phyloP scores from a whole-genome alignment of 1,284 basidiomycete genomes.

The Rhodotorula sp. region DNA sequence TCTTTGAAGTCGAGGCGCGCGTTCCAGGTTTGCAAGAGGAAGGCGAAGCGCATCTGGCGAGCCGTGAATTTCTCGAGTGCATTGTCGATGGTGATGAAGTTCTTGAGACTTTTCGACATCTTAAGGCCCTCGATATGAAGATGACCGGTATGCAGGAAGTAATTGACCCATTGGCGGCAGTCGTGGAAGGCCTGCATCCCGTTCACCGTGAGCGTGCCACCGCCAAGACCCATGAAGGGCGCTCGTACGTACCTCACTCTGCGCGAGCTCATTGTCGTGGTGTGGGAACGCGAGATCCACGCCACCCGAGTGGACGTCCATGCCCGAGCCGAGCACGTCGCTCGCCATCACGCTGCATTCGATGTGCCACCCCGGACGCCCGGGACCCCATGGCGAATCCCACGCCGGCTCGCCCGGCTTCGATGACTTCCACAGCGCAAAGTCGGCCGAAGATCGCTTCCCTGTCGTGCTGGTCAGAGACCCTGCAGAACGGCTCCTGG shows the following conservation, averaged over 20 bases:
- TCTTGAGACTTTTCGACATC: conserved; percentile 99
- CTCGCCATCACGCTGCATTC: conserved; percentile 99
- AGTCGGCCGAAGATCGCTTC: conserved; percentile 66
- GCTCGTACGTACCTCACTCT: conserved; percentile 70
- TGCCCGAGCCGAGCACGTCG: conserved; percentile 82
- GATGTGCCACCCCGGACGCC: conserved; percentile 99
- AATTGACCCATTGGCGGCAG: conserved; percentile 94
- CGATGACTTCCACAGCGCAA: conserved; percentile 97
- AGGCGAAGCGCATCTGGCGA: conserved; percentile 89
- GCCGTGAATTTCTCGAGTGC: conserved; percentile 82
- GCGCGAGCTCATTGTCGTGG: conserved; percentile 98
- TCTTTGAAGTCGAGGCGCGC: conserved; percentile 93
- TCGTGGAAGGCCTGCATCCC: conserved; percentile 78
- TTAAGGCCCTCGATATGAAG: conserved; percentile 98
- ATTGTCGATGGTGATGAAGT: conserved; percentile 99
- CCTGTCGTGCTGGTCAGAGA: conserved; percentile 63
- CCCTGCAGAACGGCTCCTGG: conserved; percentile 52
- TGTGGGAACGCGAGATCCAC: conserved; percentile 97
- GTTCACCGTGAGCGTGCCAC: not conserved
- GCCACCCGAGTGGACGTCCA: conserved; percentile 98
- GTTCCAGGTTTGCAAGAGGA: conserved; percentile 89
- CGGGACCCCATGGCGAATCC: conserved; percentile 93
- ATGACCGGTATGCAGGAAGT: conserved; percentile 98
- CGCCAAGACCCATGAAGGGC: not conserved
- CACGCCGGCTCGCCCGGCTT: conserved; percentile 98